Conservation (phyloP, 2,329 filamentous ascomycete species). For the Cryphonectria japonica region DNA sequence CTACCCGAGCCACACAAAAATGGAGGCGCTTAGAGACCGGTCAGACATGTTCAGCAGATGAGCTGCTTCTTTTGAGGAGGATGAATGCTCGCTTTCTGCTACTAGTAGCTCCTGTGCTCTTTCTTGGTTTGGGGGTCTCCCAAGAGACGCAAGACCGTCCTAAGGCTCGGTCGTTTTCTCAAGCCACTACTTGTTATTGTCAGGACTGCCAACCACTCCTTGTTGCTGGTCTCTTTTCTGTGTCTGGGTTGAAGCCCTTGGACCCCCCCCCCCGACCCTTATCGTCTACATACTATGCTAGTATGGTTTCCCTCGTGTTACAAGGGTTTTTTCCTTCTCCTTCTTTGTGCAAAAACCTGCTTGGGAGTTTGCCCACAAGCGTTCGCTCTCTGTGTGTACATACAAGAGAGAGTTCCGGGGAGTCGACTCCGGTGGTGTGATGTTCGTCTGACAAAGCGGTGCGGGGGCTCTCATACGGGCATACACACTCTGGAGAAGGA, state of each 20-base stretch:
- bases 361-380: not conserved
- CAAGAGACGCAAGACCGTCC: not conserved
- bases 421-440: slow-evolving; percentile 2
- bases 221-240: too few species aligned
- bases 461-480: not conserved
- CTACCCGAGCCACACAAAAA: not conserved
- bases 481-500: not conserved
- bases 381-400: not conserved
- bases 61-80: not conserved
- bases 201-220: not conserved
- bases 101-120: not conserved
- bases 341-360: not conserved
- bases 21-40: not conserved
- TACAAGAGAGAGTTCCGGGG: not conserved
- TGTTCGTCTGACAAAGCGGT: not conserved
- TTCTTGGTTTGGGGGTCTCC: not conserved
- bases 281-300: too few species aligned
- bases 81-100: not conserved
- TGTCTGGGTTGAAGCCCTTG: not conserved
- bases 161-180: not conserved
- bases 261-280: too few species aligned
- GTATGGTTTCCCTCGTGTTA: not conserved
- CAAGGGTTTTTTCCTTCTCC: not conserved
- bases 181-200: not conserved
- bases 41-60: not conserved